These are phyloP conservation scores for Saccharomycopsis selenospora DNA, from an alignment of 805 yeast genomes.

Conservation along the genomic window DNA sequence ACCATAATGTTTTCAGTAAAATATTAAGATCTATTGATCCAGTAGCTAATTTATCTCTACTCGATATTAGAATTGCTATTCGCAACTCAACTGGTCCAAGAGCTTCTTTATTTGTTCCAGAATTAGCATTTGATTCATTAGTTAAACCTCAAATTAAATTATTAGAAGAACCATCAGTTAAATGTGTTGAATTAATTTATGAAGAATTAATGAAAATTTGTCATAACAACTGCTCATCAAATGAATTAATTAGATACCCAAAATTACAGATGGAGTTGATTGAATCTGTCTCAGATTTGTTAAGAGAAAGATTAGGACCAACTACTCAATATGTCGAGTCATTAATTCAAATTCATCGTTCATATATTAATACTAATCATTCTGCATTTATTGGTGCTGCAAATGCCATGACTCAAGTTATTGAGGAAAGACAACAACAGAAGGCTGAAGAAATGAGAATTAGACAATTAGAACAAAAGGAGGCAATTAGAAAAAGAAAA, in stretches of 20 bases:
- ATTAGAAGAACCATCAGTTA: slow-evolving; percentile 86
- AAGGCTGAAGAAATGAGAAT: slow-evolving; percentile 9
- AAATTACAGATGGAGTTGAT: slow-evolving; percentile 81
- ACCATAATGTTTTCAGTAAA: slow-evolving; percentile 91
- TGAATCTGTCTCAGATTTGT: slow-evolving; percentile 67
- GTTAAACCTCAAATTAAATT: slow-evolving; percentile 90
- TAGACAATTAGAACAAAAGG: neutral
- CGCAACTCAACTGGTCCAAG: slow-evolving; percentile 95
- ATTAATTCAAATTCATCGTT: slow-evolving; percentile 78
- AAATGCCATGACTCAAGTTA: slow-evolving; percentile 86
- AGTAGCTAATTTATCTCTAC: slow-evolving; percentile 90
- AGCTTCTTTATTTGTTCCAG: slow-evolving; percentile 93
- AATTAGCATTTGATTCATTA: slow-evolving; percentile 92
- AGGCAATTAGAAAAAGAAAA: neutral
- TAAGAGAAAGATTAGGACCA: slow-evolving; percentile 74
- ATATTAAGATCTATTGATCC: slow-evolving; percentile 92
- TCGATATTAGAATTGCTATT: slow-evolving; percentile 93
- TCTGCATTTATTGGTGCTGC: slow-evolving; percentile 94
- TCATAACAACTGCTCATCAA: slow-evolving; percentile 20
- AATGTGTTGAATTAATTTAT: slow-evolving; percentile 84
- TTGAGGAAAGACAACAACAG: slow-evolving; percentile 67
- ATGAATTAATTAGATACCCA: slow-evolving; percentile 80
- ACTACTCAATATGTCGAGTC: slow-evolving; percentile 81
- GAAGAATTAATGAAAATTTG: slow-evolving; percentile 87
- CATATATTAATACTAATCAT: slow-evolving; percentile 95